These are phyloP conservation scores for Spatholobus suberectus DNA, from an alignment of 306 rosid species.

Conservation along the genomic window DNA sequence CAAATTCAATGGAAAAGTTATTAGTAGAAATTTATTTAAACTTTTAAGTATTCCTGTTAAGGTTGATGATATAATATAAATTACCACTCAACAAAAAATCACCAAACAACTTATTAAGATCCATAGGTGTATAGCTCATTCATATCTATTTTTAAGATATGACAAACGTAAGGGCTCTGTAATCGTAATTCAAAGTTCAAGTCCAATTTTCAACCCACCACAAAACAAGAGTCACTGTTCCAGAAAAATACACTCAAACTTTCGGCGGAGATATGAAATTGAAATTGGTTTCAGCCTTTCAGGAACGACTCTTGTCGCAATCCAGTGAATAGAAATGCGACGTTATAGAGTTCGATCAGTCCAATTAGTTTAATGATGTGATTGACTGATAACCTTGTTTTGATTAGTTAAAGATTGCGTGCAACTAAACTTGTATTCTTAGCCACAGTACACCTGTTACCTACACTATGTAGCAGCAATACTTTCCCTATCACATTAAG, in stretches of 20 bases:
- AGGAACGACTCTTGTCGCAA: conserved; percentile 11
- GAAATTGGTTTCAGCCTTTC: not conserved
- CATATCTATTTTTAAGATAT: not conserved
- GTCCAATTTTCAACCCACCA: not conserved
- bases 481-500: not conserved
- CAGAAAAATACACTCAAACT: conserved; percentile 32
- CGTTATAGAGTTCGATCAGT: not conserved
- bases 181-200: not conserved
- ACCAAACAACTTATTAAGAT: not conserved
- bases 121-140: not conserved
- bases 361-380: conserved; percentile 3
- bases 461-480: conserved; percentile 11
- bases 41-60: not conserved
- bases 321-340: conserved; percentile 1
- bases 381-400: conserved; percentile 21
- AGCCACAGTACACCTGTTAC: not conserved
- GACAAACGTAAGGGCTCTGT: not conserved
- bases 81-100: not conserved
- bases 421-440: not conserved
- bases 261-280: conserved; percentile 28
- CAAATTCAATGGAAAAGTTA: too few species aligned
- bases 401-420: conserved; percentile 13
- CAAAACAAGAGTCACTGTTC: not conserved
- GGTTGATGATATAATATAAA: not conserved
- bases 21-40: not conserved